Conservation (phyloP, 2,329 filamentous ascomycete genomes). For the Passalora sequoiae region DNA sequence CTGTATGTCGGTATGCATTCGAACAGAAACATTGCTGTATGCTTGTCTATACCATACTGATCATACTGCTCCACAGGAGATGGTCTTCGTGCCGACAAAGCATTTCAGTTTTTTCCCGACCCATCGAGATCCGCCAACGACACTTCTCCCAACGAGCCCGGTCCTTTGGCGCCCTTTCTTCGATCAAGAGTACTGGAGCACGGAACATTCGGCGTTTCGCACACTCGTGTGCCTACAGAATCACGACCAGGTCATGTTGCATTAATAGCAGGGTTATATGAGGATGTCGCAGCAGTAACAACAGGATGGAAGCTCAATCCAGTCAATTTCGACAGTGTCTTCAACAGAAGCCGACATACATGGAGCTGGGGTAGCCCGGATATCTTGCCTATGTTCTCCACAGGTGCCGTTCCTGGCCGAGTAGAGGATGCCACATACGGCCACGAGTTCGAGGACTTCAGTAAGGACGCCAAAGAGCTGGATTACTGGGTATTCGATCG, state of each 20-base stretch:
- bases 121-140: conserved; percentile 60
- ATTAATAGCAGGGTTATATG: conserved; percentile 91
- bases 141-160: conserved; percentile 59
- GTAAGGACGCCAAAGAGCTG: conserved; percentile 69
- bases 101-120: conserved; percentile 88
- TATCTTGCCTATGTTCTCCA: conserved; percentile 94
- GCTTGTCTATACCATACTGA: no score
- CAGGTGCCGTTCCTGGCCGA: conserved; percentile 79
- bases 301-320: conserved; percentile 99
- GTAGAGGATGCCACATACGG: conserved; percentile 84
- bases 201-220: conserved; percentile 94
- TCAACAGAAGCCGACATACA: conserved; percentile 92
- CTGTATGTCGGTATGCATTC: conserved; percentile 76
- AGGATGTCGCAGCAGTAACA: conserved; percentile 94
- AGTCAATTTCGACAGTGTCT: conserved; percentile 97
- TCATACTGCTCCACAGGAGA: conserved; percentile 57
- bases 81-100: conserved; percentile 93
- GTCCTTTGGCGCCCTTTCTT: conserved; percentile 83
- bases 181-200: conserved; percentile 82
- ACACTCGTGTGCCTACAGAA: conserved; percentile 94
- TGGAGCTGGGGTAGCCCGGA: conserved; percentile 99
- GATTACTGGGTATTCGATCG: conserved; percentile 96
- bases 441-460: conserved; percentile 85
- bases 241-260: conserved; percentile 95
- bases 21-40: no score